Conservation (phyloP, 2,329 filamentous ascomycete genomes). For the Colletotrichum lupini region DNA sequence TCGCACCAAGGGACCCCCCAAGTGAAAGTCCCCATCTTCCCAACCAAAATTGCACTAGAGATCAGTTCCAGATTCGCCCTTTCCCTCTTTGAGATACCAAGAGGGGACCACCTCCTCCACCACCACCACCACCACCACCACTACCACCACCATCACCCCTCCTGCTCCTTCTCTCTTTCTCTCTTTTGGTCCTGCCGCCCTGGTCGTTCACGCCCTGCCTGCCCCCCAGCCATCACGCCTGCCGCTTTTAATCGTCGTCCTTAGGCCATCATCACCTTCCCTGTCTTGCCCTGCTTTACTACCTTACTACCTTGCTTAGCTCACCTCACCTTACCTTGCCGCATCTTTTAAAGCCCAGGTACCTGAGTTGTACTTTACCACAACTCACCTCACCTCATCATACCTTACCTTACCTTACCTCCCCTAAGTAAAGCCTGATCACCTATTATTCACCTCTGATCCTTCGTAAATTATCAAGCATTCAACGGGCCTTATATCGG, state of each 20-base stretch:
- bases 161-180: constrained; percentile 11
- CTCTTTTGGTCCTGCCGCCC: constrained; percentile 17
- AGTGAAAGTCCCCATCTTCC: not conserved
- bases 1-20: not conserved
- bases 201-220: not conserved
- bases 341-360: not conserved
- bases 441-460: not conserved
- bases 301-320: not conserved
- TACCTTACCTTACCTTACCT: not conserved
- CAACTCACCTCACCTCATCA: not conserved
- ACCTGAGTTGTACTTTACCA: constrained; percentile 9
- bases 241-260: constrained; percentile 25
- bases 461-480: not conserved
- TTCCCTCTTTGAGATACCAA: constrained; percentile 19
- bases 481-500: constrained; percentile 10
- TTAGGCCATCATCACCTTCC: constrained; percentile 8
- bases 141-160: not conserved
- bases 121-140: not conserved
- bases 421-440: not conserved
- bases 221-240: constrained; percentile 21
- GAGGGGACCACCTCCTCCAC: not conserved
- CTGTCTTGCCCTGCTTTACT: not conserved
- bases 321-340: not conserved
- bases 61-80: constrained; percentile 30
- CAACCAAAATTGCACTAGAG: constrained; percentile 20